Base-by-base conservation (phyloP, 352 stramenopile genomes). In the Globisporangium viniferum region DNA sequence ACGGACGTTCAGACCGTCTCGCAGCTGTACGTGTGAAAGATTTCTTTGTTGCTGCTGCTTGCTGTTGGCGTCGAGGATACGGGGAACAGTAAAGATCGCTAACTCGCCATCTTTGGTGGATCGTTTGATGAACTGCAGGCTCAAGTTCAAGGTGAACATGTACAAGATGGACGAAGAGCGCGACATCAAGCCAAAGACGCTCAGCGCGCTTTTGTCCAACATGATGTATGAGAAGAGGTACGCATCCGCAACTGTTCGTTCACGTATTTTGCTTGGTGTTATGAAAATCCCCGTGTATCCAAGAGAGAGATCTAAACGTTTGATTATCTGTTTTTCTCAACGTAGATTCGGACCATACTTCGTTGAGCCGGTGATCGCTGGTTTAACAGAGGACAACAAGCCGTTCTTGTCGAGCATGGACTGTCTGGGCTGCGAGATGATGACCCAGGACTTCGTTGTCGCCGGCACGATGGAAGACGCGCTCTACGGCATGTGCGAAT, bases 101-200 rank as follows among this genome's bases (percentile, higher is more conserved):
- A 29, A 58, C 15, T n/a, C 41, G 41, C 31, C 31, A 33, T 7
- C 41, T 48, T 15, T 48, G 41, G 41, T 56, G 18, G 5, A 35
- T 56, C 18, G 31, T 48, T 44, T 54, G 36, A 49, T 49, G 20
- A 20, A 12, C 15, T 48, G 41, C 15, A 85, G 82, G 22, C 81
- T 99, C 31, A 94, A 95, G 69, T 97, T 97, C 76, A 91, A 98
- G 80, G 69, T 97, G 61, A 98, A 98, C 78, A 92, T 99, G 77
- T 99, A 99, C 83, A 98, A 98, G 81, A 94, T 99, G 68, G 85
- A 94, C 59, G 98, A 99, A 77, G 96, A 99, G 76, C 84, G 98
- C 62, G 94, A 99, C 35, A 99, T 99, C 72, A 99, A 98, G 72
- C 97, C 98, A 18, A 91, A 98, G 76, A 98, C 98, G 12, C 97